These are phyloP conservation scores for Silene uniflora DNA, from an alignment of 148 eudicot species.

Conservation along the genomic window DNA sequence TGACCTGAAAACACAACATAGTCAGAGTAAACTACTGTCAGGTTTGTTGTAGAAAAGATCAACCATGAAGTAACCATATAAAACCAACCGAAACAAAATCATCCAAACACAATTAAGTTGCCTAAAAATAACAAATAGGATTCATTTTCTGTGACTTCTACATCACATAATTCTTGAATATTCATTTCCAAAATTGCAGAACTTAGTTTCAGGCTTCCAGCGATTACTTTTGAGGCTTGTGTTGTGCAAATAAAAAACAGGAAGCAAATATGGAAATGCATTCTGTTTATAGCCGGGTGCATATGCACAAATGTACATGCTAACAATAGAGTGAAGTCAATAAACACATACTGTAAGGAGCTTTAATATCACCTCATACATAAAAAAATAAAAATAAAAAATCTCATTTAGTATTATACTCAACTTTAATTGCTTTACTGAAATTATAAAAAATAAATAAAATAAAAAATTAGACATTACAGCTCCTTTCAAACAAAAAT, in stretches of 20 bases:
- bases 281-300: no score
- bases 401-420: neutral
- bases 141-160: no score
- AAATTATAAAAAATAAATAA: no score
- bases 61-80: neutral
- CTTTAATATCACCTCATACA: neutral
- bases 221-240: no score
- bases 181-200: no score
- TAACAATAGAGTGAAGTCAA: neutral
- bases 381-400: no score
- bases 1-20: constrained; percentile 50
- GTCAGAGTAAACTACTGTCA: neutral
- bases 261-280: no score
- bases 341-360: neutral
- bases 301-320: neutral
- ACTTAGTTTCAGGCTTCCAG: no score
- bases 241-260: no score
- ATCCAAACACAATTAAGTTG: neutral
- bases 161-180: no score
- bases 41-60: neutral
- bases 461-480: neutral
- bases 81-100: constrained; percentile 2
- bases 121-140: no score
- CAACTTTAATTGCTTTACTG: neutral
- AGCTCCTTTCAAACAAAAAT: neutral